Percentiles rank a stretch among this genome's conserved stretches.
Conservation (phyloP, 2,329 filamentous ascomycete genomes). For the Colletotrichum melonis region DNA sequence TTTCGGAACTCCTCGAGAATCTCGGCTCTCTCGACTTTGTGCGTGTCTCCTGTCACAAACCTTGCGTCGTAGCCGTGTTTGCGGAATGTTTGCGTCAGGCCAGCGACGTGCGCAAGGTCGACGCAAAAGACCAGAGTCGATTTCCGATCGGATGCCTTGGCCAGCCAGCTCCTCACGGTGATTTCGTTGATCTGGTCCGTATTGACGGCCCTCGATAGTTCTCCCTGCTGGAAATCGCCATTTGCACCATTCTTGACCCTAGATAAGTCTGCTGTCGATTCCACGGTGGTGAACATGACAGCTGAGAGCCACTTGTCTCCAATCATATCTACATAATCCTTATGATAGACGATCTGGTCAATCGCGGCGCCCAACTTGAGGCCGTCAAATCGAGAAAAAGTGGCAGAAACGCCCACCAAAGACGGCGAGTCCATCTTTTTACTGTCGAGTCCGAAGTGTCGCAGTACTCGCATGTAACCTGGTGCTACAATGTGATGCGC, state of each 20-base stretch:
- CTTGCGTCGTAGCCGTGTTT: slow-evolving; percentile 83
- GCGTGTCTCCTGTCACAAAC: slow-evolving; percentile 87
- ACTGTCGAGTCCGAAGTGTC: slow-evolving; percentile 77
- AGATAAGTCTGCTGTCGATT: slow-evolving; percentile 83
- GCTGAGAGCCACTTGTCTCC: slow-evolving; percentile 91
- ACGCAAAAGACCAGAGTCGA: slow-evolving; percentile 97
- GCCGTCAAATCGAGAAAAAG: slow-evolving; percentile 83
- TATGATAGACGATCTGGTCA: slow-evolving; percentile 96
- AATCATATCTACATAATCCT: slow-evolving; percentile 76
- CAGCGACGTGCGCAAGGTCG: slow-evolving; percentile 83
- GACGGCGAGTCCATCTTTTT: slow-evolving; percentile 62
- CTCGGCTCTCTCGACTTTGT: slow-evolving; percentile 73
- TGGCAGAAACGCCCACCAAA: slow-evolving; percentile 91
- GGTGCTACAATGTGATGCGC: slow-evolving; percentile 95
- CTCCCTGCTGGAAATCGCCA: slow-evolving; percentile 83
- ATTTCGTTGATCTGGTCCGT: slow-evolving; percentile 84
- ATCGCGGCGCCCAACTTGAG: slow-evolving; percentile 85
- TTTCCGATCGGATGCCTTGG: slow-evolving; percentile 77
- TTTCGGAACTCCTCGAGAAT: slow-evolving; percentile 81
- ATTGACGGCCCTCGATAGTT: slow-evolving; percentile 87
- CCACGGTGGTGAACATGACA: slow-evolving; percentile 93
- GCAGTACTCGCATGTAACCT: slow-evolving; percentile 79
- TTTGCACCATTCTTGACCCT: slow-evolving; percentile 70
- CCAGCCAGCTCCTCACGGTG: slow-evolving; percentile 86
- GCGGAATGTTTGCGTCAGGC: slow-evolving; percentile 81